Evolutionary conservation across 805 yeast genomes (phyloP).

Genomic region (Pichia insulana): DNA sequence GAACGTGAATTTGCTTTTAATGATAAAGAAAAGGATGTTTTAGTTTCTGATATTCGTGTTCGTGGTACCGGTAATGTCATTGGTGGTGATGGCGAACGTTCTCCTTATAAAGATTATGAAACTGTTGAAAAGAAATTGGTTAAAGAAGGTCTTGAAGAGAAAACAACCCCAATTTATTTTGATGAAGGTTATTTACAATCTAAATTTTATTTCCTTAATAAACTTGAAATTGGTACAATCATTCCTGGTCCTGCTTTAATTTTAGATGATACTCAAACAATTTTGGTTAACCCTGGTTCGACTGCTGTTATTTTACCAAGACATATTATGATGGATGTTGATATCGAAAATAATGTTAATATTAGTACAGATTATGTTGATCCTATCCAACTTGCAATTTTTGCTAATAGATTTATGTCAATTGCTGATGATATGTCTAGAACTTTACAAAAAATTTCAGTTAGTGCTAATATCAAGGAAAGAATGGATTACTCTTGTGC

Average conservation of each 20-base stretch:
- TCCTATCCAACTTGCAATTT: constrained; percentile 66
- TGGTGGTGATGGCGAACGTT: constrained; percentile 30
- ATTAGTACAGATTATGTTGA: constrained; percentile 34
- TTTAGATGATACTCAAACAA: constrained; percentile 76
- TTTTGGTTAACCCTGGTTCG: constrained; percentile 57
- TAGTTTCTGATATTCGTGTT: constrained; percentile 68
- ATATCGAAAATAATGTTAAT: background rate
- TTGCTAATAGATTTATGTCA: constrained; percentile 80
- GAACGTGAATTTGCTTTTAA: constrained; percentile 67
- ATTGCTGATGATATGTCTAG: constrained; percentile 88
- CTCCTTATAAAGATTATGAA: constrained; percentile 46
- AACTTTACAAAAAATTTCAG: constrained; percentile 69
- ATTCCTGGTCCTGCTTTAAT: constrained; percentile 68
- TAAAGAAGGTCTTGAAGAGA: constrained; percentile 49
- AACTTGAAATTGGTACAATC: constrained; percentile 42
- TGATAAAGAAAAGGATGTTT: constrained; percentile 41
- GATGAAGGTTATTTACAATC: constrained; percentile 42
- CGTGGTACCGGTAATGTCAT: constrained; percentile 62
- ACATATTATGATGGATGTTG: constrained; percentile 34
- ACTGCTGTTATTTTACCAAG: constrained; percentile 46
- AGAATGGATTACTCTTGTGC: constrained; percentile 83
- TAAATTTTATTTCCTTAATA: constrained; percentile 45
- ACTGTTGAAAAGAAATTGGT: constrained; percentile 24
- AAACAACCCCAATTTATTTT: constrained; percentile 28
- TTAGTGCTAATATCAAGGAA: constrained; percentile 77